Percentiles rank a stretch among this genome's conserved stretches.
Evolutionary conservation across 805 yeast species (phyloP).

Genomic region (Saccharomycopsis microspora): DNA sequence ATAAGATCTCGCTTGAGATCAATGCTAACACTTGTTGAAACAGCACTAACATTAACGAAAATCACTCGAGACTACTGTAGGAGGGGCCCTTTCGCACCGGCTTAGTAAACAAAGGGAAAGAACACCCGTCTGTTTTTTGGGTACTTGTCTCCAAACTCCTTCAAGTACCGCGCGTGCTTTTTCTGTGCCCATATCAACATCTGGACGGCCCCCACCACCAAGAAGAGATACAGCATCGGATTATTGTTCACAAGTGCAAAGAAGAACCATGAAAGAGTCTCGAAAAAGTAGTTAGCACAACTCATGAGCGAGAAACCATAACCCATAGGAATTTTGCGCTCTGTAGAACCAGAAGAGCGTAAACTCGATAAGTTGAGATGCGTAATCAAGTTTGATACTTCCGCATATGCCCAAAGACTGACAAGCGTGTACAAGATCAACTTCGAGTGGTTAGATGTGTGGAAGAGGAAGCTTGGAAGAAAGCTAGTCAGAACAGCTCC

Average conservation of each 20-base stretch:
- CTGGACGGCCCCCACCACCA: conserved; percentile 59
- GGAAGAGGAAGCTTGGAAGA: conserved; percentile 9
- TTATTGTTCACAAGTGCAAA: conserved; percentile 66
- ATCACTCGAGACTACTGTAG: too few species aligned
- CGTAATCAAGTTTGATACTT: conserved; percentile 59
- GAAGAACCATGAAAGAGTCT: conserved; percentile 62
- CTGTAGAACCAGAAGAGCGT: conserved; percentile 42
- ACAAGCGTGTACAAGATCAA: conserved; percentile 22
- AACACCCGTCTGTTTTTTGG: conserved; percentile 69
- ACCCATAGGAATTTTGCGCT: conserved; percentile 67
- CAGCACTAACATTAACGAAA: too few species aligned
- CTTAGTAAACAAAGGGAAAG: conserved; percentile 61
- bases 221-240: conserved; percentile 64
- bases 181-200: conserved; percentile 90
- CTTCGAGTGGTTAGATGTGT: conserved; percentile 16
- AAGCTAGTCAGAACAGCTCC: neutral
- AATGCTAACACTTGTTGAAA: too few species aligned
- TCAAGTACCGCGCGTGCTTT: conserved; percentile 60
- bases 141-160: conserved; percentile 66
- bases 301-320: conserved; percentile 73
- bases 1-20: too few species aligned
- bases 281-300: conserved; percentile 94
- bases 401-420: conserved; percentile 44
- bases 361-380: conserved; percentile 53
- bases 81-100: too few species aligned